A percentile compares a stretch with the other conserved stretches of the same genome.
Conservation (phyloP, 352 stramenopile genomes). For the Ophiocytium majus region DNA sequence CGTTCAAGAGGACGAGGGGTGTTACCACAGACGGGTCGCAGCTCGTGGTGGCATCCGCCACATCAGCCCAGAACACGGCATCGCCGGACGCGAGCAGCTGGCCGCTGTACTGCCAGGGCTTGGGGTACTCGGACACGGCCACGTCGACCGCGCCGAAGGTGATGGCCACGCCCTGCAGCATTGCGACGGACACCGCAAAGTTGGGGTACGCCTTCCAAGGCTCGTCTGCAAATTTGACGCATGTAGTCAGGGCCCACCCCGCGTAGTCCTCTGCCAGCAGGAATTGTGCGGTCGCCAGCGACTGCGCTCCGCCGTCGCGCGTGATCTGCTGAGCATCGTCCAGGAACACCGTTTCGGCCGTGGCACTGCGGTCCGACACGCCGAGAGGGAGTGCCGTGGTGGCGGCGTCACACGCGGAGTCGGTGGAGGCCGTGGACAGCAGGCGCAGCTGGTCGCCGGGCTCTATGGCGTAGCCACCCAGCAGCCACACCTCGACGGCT, state of each 20-base stretch:
- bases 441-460: conserved; percentile 8
- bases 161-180: conserved; percentile 36
- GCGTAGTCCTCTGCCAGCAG: background rate
- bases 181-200: conserved; percentile 33
- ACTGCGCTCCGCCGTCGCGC: background rate
- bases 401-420: background rate
- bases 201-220: conserved; percentile 39
- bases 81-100: conserved; percentile 38
- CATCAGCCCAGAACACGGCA: conserved; percentile 16
- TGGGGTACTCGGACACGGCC: conserved; percentile 46
- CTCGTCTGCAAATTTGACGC: conserved; percentile 26
- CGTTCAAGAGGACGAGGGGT: background rate
- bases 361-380: background rate
- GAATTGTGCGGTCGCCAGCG: background rate
- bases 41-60: background rate
- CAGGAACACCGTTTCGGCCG: background rate
- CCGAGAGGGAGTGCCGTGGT: background rate
- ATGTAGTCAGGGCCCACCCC: background rate
- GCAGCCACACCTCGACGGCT: background rate
- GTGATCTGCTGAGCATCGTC: background rate
- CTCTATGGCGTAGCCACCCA: background rate
- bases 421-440: background rate
- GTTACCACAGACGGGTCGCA: background rate
- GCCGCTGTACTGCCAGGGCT: conserved; percentile 38
- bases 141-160: conserved; percentile 31